phyloP scores from a whole-genome alignment of 306 rosid species.

The Morella rubra region DNA sequence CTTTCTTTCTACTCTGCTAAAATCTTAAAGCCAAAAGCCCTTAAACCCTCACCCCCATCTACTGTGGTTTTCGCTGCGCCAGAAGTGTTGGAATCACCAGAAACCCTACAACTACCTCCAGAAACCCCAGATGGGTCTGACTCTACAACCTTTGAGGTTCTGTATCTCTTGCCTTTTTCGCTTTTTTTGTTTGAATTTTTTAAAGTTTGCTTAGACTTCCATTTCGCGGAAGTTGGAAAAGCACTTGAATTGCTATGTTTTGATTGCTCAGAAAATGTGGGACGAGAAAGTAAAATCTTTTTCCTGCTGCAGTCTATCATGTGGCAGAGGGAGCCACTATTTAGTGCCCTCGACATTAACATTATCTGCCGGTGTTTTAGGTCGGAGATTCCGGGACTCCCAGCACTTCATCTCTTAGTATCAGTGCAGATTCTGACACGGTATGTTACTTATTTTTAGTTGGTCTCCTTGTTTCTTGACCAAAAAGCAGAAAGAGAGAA shows the following conservation, averaged over 20 bases:
- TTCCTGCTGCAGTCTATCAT: constrained; percentile 13
- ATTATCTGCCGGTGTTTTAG: constrained; percentile 40
- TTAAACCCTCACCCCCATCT: constrained; percentile 39
- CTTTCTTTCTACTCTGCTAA: constrained; percentile 31
- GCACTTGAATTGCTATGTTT: neutral
- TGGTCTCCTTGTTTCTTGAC: neutral
- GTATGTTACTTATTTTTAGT: constrained; percentile 32
- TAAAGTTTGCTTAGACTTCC: neutral
- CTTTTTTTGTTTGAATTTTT: neutral
- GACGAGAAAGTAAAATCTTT: neutral
- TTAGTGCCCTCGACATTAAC: constrained; percentile 5
- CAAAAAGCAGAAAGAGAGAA: neutral
- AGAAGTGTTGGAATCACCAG: constrained; percentile 57
- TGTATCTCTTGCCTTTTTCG: constrained; percentile 15
- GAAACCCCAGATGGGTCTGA: constrained; percentile 43
- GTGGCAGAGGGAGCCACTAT: neutral
- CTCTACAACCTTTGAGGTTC: constrained; percentile 43
- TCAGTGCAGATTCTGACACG: constrained; percentile 67
- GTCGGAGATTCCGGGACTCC: constrained; percentile 56
- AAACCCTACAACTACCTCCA: constrained; percentile 39
- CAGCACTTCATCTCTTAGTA: constrained; percentile 56
- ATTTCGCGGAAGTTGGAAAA: neutral
- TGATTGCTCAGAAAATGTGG: neutral
- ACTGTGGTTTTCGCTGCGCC: constrained; percentile 65
- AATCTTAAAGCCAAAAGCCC: constrained; percentile 37